Base-by-base conservation (phyloP, 2,329 filamentous ascomycete genomes). In the Pestalotiopsis sp. region DNA sequence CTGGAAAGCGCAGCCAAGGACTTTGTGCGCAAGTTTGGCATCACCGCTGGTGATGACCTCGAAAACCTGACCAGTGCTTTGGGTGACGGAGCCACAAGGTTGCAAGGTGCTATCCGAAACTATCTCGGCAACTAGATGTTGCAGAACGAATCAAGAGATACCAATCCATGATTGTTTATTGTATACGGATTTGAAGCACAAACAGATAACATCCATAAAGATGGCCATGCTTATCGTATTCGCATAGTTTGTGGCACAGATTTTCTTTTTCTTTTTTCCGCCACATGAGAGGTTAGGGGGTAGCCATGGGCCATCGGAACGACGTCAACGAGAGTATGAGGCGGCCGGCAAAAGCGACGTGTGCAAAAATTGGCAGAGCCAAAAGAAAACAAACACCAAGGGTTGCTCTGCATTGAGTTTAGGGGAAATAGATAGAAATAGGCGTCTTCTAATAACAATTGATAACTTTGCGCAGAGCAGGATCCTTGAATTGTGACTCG, bases 1-100 rank as follows among this genome's bases (percentile, higher is more conserved):
- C 84, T 99, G 69, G 96, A 99, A 83, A 87, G 85, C n/a, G 94
- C 94, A 0, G 96, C 96, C 69, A 97, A 96, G 64, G 96, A 99
- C 81, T 97, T 98, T 82, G 91, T 98, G 39, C 90, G 96, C 77
- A 94, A 93, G 78, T 98, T 98, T 78, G 96, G 96, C 64, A 93
- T 98, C 74, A 98, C 95, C 4, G 95, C 96, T 27, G 95, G 94
- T 68, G 96, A 99, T 78, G 96, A 99, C 80, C 83, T 99, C 68
- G 96, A 99, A 80, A 97, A 97, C 80, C 81, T 98, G 74, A 92
- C 91, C 27, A 90, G 91, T 74, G 87, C 94, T 71, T 83, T 98
- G 4, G 96, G 95, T 38, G 94, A 98, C 76, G 95, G 94, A 57
- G 94, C 94, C 14, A 89, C 87, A 61, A 92, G 90, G 81, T 85